Conservation (phyloP, 2,329 filamentous ascomycete genomes). For the Fusarium lateritium region DNA sequence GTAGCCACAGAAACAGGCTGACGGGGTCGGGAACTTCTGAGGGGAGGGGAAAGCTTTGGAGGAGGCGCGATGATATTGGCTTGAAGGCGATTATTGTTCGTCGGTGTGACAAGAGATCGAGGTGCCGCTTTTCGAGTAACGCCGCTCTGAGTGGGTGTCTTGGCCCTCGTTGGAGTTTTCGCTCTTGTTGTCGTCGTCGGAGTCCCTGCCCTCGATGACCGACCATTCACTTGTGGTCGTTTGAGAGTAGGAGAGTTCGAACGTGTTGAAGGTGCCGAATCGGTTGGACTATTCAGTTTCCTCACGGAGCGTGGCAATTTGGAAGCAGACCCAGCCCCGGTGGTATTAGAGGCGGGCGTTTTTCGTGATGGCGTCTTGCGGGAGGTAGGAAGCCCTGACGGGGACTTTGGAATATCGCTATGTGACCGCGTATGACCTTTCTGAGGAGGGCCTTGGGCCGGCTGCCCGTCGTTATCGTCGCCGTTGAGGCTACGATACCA, state of each 20-base stretch:
- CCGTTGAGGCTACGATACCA: conserved; percentile 68
- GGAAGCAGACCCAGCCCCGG: conserved; percentile 54
- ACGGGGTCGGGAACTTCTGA: conserved; percentile 86
- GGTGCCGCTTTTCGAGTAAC: conserved; percentile 58
- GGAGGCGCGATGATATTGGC: conserved; percentile 80
- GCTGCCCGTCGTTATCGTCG: conserved; percentile 40
- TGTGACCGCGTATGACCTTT: conserved; percentile 65
- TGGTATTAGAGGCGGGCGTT: conserved; percentile 45
- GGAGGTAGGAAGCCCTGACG: conserved; percentile 50
- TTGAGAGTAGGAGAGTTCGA: conserved; percentile 69
- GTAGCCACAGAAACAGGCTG: conserved; percentile 83
- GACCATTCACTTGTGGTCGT: conserved; percentile 60
- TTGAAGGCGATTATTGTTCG: conserved; percentile 73
- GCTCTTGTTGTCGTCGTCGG: conserved; percentile 55
- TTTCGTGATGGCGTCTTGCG: conserved; percentile 53
- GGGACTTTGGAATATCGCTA: conserved; percentile 70
- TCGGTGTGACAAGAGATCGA: conserved; percentile 61
- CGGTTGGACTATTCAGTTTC: conserved; percentile 61
- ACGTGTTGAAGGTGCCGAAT: conserved; percentile 65
- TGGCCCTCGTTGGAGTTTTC: conserved; percentile 60
- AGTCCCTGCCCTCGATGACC: conserved; percentile 56
- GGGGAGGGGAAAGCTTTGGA: conserved; percentile 81
- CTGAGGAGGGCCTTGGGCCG: conserved; percentile 44
- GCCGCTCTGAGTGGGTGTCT: conserved; percentile 59
- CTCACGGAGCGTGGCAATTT: conserved; percentile 64